Base-by-base conservation (phyloP, 139 green algal species). In the Mesotaenium endlicherianum region DNA sequence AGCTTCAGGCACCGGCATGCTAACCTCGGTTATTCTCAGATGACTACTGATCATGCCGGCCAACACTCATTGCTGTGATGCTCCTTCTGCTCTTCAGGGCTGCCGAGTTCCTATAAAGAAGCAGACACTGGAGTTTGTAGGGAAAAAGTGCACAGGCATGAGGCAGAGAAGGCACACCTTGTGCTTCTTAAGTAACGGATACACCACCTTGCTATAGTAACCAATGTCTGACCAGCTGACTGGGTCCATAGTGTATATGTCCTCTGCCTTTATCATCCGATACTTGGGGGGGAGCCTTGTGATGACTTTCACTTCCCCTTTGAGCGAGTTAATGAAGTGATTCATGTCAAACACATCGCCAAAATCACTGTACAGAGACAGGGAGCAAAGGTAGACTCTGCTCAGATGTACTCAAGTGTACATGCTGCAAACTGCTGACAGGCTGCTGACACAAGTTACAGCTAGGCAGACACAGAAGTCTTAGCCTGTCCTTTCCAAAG, bases 271-370 rank as follows among this genome's bases (percentile, higher is more conserved):
- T 17, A 83, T 17, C n/a, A 42, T 55, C 14, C 47, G n/a, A 72
- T 78, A 42, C 57, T 81, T 69, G 57, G 43, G 72, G 2, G 81
- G 81, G 11, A 87, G 75, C 30, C 41, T 17, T 34, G 36, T 72
- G 3, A 86, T 41, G 36, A 87, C 36, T 26, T 17, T 26, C 16
- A 87, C 47, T 16, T 85, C 74, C 34, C 42, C 26, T 67, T 87
- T 85, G 34, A 87, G 74, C n/a, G 39, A 55, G 1, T 59, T 30
- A 14, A 87, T 57, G 59, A 87, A 87, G 67, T 87, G 81, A 34
- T 84, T 39, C 39, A 87, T 31, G 47, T 87, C 81, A 34, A 87
- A 87, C n/a, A 87, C 44, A 31, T 87, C 75, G n/a, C 40, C 81
- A 38, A 87, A 87, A 26, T 87, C 60, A 26, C 81, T 87, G 80